Conservation (phyloP, 2,329 filamentous ascomycete genomes). For the Pseudogymnoascus sp. region DNA sequence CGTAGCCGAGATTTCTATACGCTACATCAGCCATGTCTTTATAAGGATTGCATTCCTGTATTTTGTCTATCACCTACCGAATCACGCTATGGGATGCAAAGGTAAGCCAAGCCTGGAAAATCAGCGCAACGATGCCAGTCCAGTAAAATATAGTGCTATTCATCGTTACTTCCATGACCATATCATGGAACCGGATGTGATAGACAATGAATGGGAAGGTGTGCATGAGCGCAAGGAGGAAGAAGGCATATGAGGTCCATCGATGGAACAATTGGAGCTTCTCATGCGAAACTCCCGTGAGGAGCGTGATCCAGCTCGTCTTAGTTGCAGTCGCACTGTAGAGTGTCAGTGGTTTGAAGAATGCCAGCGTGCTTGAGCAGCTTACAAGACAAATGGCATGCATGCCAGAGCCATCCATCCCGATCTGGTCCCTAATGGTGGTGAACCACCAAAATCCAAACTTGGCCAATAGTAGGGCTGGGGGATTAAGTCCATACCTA, state of each 20-base stretch:
- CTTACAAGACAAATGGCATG: constrained; percentile 50
- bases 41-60: not conserved
- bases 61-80: constrained; percentile 29
- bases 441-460: constrained; percentile 40
- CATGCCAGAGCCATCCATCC: constrained; percentile 59
- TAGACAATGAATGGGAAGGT: constrained; percentile 53
- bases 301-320: constrained; percentile 51
- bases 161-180: constrained; percentile 37
- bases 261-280: constrained; percentile 57
- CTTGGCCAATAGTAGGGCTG: constrained; percentile 49
- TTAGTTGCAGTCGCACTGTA: constrained; percentile 12
- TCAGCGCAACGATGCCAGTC: constrained; percentile 46
- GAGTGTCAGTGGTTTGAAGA: constrained; percentile 6
- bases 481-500: constrained; percentile 40
- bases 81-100: constrained; percentile 43
- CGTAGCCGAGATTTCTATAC: constrained; percentile 44
- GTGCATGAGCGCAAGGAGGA: constrained; percentile 52
- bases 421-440: constrained; percentile 52
- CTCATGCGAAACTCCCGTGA: constrained; percentile 59
- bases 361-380: not conserved
- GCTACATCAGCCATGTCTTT: not conserved
- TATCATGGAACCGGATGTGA: constrained; percentile 39
- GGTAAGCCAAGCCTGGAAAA: constrained; percentile 47
- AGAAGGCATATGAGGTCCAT: constrained; percentile 55
- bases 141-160: constrained; percentile 35